Base-by-base conservation (phyloP, 2,329 filamentous ascomycete species). In the Erysiphe neolycopersici region DNA sequence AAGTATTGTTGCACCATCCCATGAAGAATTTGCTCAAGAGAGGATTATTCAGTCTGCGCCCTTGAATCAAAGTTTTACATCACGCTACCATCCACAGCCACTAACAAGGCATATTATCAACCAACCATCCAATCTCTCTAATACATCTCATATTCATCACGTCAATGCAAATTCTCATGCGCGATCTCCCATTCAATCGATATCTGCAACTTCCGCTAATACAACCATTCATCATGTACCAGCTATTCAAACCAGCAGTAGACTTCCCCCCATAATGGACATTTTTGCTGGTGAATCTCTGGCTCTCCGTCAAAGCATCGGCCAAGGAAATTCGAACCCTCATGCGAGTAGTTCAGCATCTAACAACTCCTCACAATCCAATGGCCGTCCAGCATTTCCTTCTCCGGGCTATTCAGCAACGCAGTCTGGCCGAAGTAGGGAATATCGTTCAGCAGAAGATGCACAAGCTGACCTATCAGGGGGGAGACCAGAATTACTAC, bases 11-110 rank as follows among this genome's bases (percentile, higher is more conserved):
- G 80, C 89, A 22, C 89, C 89, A 1, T 83, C 84, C 5, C 84
- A 91, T 50, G 76, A 89, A 52, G 79, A 85, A 48, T 95, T 95
- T 56, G 82, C 85, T 52, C 76, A 84, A 55, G 89, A 98, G 65
- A 72, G 89, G 52, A 84, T 95, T 32, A 91, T 98, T 47, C 89
- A 98, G 61, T 98, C 89, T 4, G 89, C 89, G 8, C 89, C 89
- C 14, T 69, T 98, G 19, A 77, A 91, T 53, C 87, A 94, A 58
- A 91, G 83, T 33, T 98, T 98, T 58, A 94, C 89, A 8, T 85
- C 87, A 47, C 75, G 89, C 47, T 76, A 91, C 56, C 74, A 84
- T 53, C 71, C 77, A 5, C 76, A 78, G 50, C 79, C 80, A 0
- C 62, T 81, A 46, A 81, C 79, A 38, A 72, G 82, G 43, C 82